Evolutionary conservation across 2,329 filamentous ascomycete genomes (phyloP), one percentile per base, ranked within the genome.

Genomic region (Zymoseptoria pseudotritici): DNA sequence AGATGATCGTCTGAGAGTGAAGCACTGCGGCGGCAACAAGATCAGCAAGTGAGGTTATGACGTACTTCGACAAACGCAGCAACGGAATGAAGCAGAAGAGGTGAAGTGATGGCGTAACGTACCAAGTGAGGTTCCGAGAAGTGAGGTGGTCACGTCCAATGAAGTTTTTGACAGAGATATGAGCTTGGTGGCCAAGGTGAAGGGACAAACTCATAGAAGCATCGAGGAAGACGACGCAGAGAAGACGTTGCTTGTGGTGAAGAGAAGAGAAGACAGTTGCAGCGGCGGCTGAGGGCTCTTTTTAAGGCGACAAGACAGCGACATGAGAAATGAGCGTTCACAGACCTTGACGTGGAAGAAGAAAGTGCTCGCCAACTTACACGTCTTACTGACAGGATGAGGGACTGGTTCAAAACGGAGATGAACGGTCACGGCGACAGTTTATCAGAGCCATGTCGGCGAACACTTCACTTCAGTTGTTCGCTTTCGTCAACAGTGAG

Each of bases 171-270:
- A 70, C 64, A 31, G 65, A 31, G 17, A 66, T 65, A 54, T 69
- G 67, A 53, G 64, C 62, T 42, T 65, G 60, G 54, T 70, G 67
- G n/a, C 67, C 69, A 36, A 65, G 60, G 52, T 69, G 66, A 17
- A 68, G 56, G 29, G 62, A 61, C 20, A 63, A 52, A 62, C 68
- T 69, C 67, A 69, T 65, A 50, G 53, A 62, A 49, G 50, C 36
- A 46, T n/a, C 36, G 36, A 46, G 7, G 36, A 17, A 46, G 17
- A 29, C 52, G 19, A 52, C 50, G 52, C 8, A 11, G 2, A 10
- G 20, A 53, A 29, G 52, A 53, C 52, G 52, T 13, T n/a, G 22
- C 20, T 17, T 5, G 22, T 17, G 13, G 52, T 60, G 26, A 49
- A 56, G 52, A 6, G 51, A 26, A 26, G 51, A 58, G 42, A 55